Evolutionary conservation across 2,329 filamentous ascomycete species (phyloP), one percentile per base, ranked within the genome.

Genomic region (Claviceps purpurea): DNA sequence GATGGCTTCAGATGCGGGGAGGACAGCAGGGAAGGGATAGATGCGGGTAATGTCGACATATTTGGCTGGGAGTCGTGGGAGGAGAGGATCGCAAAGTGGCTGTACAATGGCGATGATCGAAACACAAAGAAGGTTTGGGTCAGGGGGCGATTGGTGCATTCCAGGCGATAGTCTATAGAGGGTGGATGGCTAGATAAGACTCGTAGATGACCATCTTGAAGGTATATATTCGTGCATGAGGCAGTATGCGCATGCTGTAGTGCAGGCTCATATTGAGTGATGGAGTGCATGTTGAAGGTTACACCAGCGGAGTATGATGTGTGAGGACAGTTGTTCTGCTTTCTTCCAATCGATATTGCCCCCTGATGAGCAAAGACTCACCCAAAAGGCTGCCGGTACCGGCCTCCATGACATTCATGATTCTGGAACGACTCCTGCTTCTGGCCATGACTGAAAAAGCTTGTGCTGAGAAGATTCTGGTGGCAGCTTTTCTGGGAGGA

Each of bases 61-160:
- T 98, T 96, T 72, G 90, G 89, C 1, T 89, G 84, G 79, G 91
- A 97, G 75, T 79, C 64, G n/a, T 94, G 87, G 88, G 80, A 85
- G 41, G 88, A 97, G 61, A 80, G 74, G 62, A 70, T 97, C 11
- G 87, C 88, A 50, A 98, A 98, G 73, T 98, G 93, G 93, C 73
- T 97, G 55, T 98, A 87, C 69, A 86, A 81, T 58, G 93, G 93
- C 0, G 90, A 97, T 71, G 93, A 97, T 69, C 75, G 91, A 59
- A 97, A 97, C 66, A 91, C 89, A 2, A 77, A 76, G 60, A 82
- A 77, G 59, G 93, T 98, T 5, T 98, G 91, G 91, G 89, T 97
- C 1, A 82, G 77, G 64, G 93, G 93, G 2, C 71, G 81, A 56
- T 67, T 94, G 65, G 93, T 96, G 47, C 89, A 95, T 70, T 66